phyloP scores from a whole-genome alignment of 2,329 filamentous ascomycete species.

The Amesomyces nigricolor region DNA sequence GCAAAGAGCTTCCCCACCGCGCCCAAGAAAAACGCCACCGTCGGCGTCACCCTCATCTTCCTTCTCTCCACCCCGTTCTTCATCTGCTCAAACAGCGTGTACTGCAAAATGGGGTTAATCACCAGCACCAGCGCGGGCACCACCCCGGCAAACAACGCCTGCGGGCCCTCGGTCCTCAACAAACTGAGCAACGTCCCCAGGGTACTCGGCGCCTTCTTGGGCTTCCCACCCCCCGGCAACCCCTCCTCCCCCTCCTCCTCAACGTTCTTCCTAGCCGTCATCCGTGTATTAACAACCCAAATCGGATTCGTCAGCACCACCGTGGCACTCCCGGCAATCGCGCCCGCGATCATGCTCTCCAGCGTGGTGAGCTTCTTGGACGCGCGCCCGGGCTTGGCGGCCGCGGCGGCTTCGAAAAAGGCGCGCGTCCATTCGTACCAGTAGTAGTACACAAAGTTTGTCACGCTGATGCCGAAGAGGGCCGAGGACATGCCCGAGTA shows the following conservation, averaged over 20 bases:
- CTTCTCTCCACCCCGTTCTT: slow-evolving; percentile 85
- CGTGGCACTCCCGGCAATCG: slow-evolving; percentile 86
- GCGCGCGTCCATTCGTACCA: slow-evolving; percentile 98
- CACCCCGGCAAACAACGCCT: slow-evolving; percentile 85
- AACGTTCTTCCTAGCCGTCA: slow-evolving; percentile 76
- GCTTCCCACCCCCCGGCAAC: slow-evolving; percentile 25
- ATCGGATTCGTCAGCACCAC: slow-evolving; percentile 97
- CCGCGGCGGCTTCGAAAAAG: slow-evolving; percentile 70
- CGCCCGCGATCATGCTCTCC: slow-evolving; percentile 92
- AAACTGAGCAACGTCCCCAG: slow-evolving; percentile 75
- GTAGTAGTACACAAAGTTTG: slow-evolving; percentile 99
- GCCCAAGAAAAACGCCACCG: slow-evolving; percentile 83
- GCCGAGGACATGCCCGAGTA: slow-evolving; percentile 93
- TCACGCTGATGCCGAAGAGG: slow-evolving; percentile 94
- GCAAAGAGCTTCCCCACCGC: slow-evolving; percentile 92
- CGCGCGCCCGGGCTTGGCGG: slow-evolving; percentile 64
- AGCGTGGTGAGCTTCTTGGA: slow-evolving; percentile 80
- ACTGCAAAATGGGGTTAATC: slow-evolving; percentile 97
- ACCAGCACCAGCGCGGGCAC: slow-evolving; percentile 89
- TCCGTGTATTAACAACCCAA: slow-evolving; percentile 97
- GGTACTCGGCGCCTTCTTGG: slow-evolving; percentile 59
- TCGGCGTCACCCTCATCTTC: slow-evolving; percentile 67
- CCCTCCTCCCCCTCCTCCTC: slow-evolving; percentile 31
- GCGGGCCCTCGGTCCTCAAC: slow-evolving; percentile 75
- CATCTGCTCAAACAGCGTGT: slow-evolving; percentile 97